phyloP scores from a whole-genome alignment of 1,284 basidiomycete species.

The Hemileia vastatrix region DNA sequence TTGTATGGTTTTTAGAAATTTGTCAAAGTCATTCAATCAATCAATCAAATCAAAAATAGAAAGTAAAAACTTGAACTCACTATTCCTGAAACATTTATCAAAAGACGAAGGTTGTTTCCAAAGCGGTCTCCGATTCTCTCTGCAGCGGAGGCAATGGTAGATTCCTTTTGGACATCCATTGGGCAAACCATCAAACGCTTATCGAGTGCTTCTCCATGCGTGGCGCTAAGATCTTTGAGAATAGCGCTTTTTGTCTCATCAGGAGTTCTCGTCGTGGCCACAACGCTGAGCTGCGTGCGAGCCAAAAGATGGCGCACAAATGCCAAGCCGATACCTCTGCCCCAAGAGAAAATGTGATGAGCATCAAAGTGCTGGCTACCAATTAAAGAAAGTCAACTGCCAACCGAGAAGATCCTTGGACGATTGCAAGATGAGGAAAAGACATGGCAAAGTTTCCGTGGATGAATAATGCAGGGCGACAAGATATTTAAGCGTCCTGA shows the following conservation, averaged over 20 bases:
- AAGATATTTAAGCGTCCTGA: too few species aligned
- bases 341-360: too few species aligned
- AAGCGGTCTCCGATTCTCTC: slow-evolving; percentile 30
- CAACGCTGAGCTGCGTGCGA: slow-evolving; percentile 32
- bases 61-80: slow-evolving; percentile 19
- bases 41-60: not conserved
- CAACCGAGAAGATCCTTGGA: too few species aligned
- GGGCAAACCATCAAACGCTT: slow-evolving; percentile 31
- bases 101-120: slow-evolving; percentile 32
- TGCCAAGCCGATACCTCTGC: slow-evolving; percentile 17
- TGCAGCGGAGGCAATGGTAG: slow-evolving; percentile 30
- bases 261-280: slow-evolving; percentile 35
- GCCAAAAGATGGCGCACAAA: slow-evolving; percentile 26
- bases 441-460: too few species aligned
- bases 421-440: too few species aligned
- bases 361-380: too few species aligned
- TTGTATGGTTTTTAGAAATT: not conserved
- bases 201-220: slow-evolving; percentile 17
- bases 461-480: too few species aligned
- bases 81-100: slow-evolving; percentile 40
- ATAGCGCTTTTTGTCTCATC: slow-evolving; percentile 33
- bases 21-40: not conserved
- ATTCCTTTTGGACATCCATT: slow-evolving; percentile 35
- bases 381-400: too few species aligned
- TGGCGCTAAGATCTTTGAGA: slow-evolving; percentile 18